phyloP scores from a whole-genome alignment of 1,284 basidiomycete species.

The Sporisorium scitamineum region DNA sequence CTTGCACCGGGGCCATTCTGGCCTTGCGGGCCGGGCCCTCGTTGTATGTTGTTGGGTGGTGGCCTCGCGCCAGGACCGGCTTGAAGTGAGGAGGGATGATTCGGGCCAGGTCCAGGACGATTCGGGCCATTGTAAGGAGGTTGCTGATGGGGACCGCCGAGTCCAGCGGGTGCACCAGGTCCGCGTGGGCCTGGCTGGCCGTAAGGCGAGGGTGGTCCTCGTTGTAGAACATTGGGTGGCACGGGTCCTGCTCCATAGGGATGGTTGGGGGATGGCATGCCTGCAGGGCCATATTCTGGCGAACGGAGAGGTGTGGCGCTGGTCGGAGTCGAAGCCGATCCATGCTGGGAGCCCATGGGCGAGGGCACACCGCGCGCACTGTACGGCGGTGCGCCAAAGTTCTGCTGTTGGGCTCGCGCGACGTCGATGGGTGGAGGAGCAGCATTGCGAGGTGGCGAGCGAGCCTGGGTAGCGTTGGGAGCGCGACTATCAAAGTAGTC shows the following conservation, averaged over 20 bases:
- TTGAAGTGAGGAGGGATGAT: conserved; percentile 28
- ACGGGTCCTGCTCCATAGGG: conserved; percentile 4
- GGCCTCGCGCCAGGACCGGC: conserved; percentile 18
- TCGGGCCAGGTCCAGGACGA: conserved; percentile 4
- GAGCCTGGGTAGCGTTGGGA: conserved; percentile 17
- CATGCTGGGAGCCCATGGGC: conserved; percentile 15
- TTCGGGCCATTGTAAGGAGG: conserved; percentile 13
- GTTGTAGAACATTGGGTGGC: conserved; percentile 44
- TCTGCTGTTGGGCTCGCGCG: conserved; percentile 34
- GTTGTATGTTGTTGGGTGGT: conserved; percentile 19
- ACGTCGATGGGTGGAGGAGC: conserved; percentile 40
- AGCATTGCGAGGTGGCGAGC: conserved; percentile 17
- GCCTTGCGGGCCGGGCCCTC: conserved; percentile 18
- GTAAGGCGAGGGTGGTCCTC: conserved; percentile 38
- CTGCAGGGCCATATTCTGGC: conserved; percentile 26
- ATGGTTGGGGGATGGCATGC: conserved; percentile 28
- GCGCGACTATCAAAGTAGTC: conserved; percentile 35
- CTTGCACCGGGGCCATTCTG: conserved; percentile 8
- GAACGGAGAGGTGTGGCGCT: conserved; percentile 45
- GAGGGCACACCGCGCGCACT: conserved; percentile 16
- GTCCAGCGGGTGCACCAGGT: conserved; percentile 10
- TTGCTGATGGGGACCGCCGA: conserved; percentile 6
- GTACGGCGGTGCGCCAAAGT: background rate
- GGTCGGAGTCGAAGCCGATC: conserved; percentile 21
- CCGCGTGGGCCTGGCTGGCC: conserved; percentile 19